Percentiles rank a stretch among this genome's conserved stretches.
These are phyloP conservation scores for Backusella morwellensis DNA, from an alignment of 192 early-diverging fungal species.

Conservation along the genomic window DNA sequence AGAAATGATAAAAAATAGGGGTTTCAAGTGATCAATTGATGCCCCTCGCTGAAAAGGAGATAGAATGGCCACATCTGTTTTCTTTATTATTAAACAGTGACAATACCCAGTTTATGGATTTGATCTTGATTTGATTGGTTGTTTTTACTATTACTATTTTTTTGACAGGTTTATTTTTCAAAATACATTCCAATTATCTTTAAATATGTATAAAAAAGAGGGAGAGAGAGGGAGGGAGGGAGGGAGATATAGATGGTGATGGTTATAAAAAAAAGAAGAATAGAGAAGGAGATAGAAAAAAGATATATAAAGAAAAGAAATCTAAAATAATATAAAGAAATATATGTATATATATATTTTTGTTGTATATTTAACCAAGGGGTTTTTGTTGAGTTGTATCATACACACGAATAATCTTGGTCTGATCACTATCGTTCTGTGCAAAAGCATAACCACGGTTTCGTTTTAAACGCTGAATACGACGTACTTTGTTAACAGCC, in stretches of 20 bases:
- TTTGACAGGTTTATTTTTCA: background rate
- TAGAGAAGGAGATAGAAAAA: background rate
- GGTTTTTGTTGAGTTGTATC: conserved; percentile 60
- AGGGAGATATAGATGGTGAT: background rate
- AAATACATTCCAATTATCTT: background rate
- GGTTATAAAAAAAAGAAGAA: background rate
- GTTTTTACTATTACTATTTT: background rate
- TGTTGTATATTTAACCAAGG: conserved; percentile 15
- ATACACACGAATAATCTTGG: conserved; percentile 55
- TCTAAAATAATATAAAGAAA: background rate
- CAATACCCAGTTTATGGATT: too few relatives aligned
- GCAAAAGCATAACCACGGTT: conserved; percentile 97
- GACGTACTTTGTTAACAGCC: conserved; percentile 93
- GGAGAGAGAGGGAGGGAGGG: background rate
- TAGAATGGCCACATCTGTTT: too few relatives aligned
- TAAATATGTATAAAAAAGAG: too few relatives aligned
- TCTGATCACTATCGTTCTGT: conserved; percentile 94
- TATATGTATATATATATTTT: background rate
- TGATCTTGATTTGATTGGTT: too few relatives aligned
- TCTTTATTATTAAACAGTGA: too few relatives aligned
- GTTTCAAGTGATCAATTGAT: too few relatives aligned
- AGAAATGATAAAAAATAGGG: too few relatives aligned
- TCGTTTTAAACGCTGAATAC: conserved; percentile 87
- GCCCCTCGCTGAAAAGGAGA: too few relatives aligned
- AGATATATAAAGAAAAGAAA: background rate